Evolutionary conservation across 495 filamentous ascomycete species (phyloP), one percentile per base, ranked within the genome.

Genomic region (Apiosordaria backusii): DNA sequence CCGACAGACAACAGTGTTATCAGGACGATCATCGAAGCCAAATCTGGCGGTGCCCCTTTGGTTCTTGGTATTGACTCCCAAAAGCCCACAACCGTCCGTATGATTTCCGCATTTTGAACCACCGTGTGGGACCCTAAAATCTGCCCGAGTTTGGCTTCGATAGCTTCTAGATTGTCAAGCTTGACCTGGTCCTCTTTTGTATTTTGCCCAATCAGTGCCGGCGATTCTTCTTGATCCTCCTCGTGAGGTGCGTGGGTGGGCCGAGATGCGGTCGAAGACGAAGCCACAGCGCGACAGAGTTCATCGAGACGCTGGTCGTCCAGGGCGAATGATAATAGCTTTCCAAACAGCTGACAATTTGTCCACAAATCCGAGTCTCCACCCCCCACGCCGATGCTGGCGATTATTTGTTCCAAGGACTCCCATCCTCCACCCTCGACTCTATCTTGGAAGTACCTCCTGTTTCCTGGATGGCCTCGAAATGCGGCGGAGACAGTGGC

Each of bases 381-480:
- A 65, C 84, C 84, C 68, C 88, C 80, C 68, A 87, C 74, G 65
- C 88, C 83, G 79, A 84, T 81, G 75, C 81, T 81, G 65, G 80
- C 85, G 65, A 94, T 82, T 13, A 83, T 82, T 66, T 89, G 86
- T 68, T 95, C 87, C 64, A 97, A 74, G n/a, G 86, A 86, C 63
- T 85, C 80, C 87, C 90, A 91, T 9, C 92, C 92, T 62, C 89
- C 89, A n/a, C 86, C 86, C 19, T 87, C 80, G 25, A 93, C 85
- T 64, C 85, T 83, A 66, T 85, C 86, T 60, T 86, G 83, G 77
- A 97, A 98, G 76, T 93, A 97, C 65, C 89, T 86, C 67, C 87
- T 83, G 78, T 98, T 99, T 15, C 93, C 94, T 65, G 88, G 84
- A 77, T 98, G 93, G 19, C 87, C 87, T 57, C 87, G 86, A 71